Evolutionary conservation across 805 yeast genomes (phyloP), one percentile per base, ranked within the genome.

Genomic region (Cyberlindnera amylophila): DNA sequence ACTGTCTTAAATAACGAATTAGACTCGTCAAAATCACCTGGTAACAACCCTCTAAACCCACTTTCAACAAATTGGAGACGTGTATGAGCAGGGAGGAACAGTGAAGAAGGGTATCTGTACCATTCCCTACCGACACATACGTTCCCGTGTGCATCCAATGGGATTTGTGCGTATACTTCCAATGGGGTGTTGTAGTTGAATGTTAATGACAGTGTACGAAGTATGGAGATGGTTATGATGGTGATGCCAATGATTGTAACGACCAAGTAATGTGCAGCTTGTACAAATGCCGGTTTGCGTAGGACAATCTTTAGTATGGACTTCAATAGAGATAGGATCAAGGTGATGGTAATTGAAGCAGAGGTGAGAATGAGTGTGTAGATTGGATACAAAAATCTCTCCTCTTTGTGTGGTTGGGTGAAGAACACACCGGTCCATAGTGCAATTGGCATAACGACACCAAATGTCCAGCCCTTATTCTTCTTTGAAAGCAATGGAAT

Each of bases 61-160:
- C 88, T 81, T 42, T 71, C 67, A 9, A 86, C 77, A 61, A 87
- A 91, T 53, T 69, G 69, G 18, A 88, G 65, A 50, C 96, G 66
- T 53, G 72, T 72, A 44, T 77, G 67, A 4, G 75, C 72, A 4
- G 86, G 81, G 18, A 91, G 65, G 57, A 90, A 87, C 59, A 89
- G 86, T 0, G 96, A 89, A 1, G 86, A 80, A 9, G 98, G 96
- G 63, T 69, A 90, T 57, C 91, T 85, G 57, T 87, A 88, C 97
- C 97, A 90, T 65, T 91, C 97, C 45, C 96, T 74, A 2, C 96
- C 97, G n/a, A 85, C 72, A 63, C 98, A 91, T 0, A 91, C 82
- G 50, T 79, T 82, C 29, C 64, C 66, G 12, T 47, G 37, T 4
- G 55, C 52, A 6, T 55, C 44, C 2, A 47, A 43, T 21, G 73